These are phyloP conservation scores for Graphilbum fragrans DNA, from an alignment of 2,329 filamentous ascomycete species.

Conservation along the genomic window DNA sequence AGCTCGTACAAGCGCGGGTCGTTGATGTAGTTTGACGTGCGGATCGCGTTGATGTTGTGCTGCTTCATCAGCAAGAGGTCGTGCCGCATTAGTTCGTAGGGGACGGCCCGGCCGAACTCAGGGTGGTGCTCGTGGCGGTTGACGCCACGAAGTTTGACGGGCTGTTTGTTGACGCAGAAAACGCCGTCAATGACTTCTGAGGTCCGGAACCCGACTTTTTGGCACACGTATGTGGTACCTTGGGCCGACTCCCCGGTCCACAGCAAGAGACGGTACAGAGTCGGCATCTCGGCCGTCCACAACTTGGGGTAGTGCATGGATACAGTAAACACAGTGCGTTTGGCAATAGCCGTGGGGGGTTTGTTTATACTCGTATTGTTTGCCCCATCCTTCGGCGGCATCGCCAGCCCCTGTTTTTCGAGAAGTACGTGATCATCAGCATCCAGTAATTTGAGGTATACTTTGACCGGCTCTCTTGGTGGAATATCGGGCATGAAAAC, in stretches of 20 bases:
- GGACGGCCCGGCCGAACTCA: slow-evolving; percentile 47
- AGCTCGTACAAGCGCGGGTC: slow-evolving; percentile 47
- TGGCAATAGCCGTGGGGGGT: too few relatives aligned
- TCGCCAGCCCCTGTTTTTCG: too few relatives aligned
- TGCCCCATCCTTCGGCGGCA: slow-evolving; percentile 10
- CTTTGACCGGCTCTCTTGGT: slow-evolving; percentile 5
- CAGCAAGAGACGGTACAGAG: slow-evolving; percentile 34
- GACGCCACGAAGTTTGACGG: slow-evolving; percentile 49
- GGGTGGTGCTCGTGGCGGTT: slow-evolving; percentile 64
- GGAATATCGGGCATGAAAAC: too few relatives aligned
- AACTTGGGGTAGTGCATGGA: slow-evolving; percentile 38
- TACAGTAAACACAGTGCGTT: too few relatives aligned
- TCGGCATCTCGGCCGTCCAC: slow-evolving; percentile 51
- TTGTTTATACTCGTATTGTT: too few relatives aligned
- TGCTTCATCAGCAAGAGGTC: slow-evolving; percentile 58
- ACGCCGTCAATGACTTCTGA: slow-evolving; percentile 49
- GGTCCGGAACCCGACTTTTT: slow-evolving; percentile 47
- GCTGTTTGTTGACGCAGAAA: slow-evolving; percentile 48
- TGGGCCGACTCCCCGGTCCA: slow-evolving; percentile 13
- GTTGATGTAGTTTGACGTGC: slow-evolving; percentile 55
- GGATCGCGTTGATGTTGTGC: slow-evolving; percentile 59
- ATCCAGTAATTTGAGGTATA: neutral
- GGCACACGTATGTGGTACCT: slow-evolving; percentile 22
- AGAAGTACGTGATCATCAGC: slow-evolving; percentile 7
- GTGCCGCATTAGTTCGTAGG: slow-evolving; percentile 46